Base-by-base conservation (phyloP, 768 basidiomycete species). In the Crepidotus variabilis region DNA sequence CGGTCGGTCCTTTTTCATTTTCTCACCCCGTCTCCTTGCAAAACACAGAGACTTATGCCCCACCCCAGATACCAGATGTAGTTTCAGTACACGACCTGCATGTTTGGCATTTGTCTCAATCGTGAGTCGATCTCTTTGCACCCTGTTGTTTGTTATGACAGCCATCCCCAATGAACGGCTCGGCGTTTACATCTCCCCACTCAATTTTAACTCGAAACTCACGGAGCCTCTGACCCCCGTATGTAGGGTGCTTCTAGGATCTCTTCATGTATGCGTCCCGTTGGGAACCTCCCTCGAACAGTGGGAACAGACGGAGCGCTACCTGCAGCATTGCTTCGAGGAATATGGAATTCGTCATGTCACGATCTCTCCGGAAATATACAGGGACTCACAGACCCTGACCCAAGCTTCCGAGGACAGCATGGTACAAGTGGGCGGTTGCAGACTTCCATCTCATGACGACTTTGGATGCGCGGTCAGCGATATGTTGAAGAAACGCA, bases 101-200 rank as follows among this genome's bases (percentile, higher is more conserved):
- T 62, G 77, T 81, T 20, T 82, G 80, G 82, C 79, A 81, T 57
- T 69, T 83, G 11, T 81, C 80, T 7, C 78, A 83, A 65, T 74
- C 74, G 81, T 81, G 63, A 57, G 76, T 66, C n/a, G 32, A 21
- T 50, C 21, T 45, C 10, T 51, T 18, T 1, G 23, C 36, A 35
- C 32, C n/a, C 46, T 23, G 28, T 11, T 23, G 22, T 23, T 35
- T 47, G 7, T n/a, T 20, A 6, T 33, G n/a, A 45, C n/a, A n/a
- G n/a, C n/a, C n/a, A n/a, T n/a, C 32, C 32, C 51, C 32, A 39
- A 56, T 21, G 33, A 35, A 47, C 32, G n/a, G 57, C 46, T 52
- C 35, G 51, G 36, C 46, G 50, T 46, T 51, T 20, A 16, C 39
- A 43, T 11, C 39, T 43, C 39, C 22, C 20, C 32, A 20, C 46